These are phyloP conservation scores for Fusarium pininemorale DNA, from an alignment of 2,329 filamentous ascomycete species.

Conservation along the genomic window DNA sequence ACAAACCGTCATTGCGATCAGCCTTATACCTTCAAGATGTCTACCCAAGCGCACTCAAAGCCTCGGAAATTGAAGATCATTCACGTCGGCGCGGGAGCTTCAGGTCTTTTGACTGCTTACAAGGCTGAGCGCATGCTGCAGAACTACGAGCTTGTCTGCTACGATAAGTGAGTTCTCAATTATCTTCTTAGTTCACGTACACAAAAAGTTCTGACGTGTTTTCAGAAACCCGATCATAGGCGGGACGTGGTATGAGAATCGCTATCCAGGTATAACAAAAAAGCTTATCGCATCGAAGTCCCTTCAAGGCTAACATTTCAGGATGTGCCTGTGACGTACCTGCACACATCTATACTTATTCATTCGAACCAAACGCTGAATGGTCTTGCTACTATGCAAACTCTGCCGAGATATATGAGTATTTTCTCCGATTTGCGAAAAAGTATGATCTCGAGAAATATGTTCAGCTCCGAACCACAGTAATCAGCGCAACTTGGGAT, in stretches of 20 bases:
- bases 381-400: background rate
- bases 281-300: fast-evolving
- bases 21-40: background rate
- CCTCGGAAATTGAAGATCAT: background rate
- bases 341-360: background rate
- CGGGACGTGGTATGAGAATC: background rate
- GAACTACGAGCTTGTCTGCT: background rate
- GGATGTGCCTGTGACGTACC: background rate
- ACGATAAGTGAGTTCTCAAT: background rate
- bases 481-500: background rate
- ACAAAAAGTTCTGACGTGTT: background rate
- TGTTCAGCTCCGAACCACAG: background rate
- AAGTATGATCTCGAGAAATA: background rate
- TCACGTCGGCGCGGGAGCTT: background rate
- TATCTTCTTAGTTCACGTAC: too few species aligned
- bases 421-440: background rate
- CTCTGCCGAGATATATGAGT: background rate
- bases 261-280: background rate
- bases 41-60: background rate
- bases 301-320: background rate
- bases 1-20: fast-evolving
- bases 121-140: background rate
- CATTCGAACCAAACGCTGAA: background rate
- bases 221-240: background rate
- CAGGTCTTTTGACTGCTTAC: background rate